phyloP scores from a whole-genome alignment of 371 early-diverging fungal genomes.

The Capniomyces stellatus region DNA sequence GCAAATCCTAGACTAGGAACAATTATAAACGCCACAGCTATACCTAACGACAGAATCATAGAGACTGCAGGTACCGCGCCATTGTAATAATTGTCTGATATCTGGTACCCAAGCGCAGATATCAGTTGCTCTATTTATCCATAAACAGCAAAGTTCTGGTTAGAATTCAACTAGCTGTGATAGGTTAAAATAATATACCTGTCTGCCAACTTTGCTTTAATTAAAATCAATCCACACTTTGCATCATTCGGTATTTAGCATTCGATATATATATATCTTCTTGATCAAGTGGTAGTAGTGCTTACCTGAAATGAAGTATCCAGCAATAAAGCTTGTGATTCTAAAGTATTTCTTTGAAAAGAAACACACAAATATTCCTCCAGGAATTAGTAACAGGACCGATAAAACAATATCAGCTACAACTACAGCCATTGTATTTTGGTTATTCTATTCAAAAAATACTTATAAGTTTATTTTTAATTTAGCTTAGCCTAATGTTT shows the following conservation, averaged over 20 bases:
- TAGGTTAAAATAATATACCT: too few species aligned
- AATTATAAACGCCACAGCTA: neutral
- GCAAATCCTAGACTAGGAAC: neutral
- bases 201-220: too few species aligned
- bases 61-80: neutral
- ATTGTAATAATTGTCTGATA: neutral
- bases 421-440: neutral
- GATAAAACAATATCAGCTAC: slow-evolving; percentile 2
- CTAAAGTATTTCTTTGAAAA: neutral
- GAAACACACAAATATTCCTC: neutral
- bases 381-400: slow-evolving; percentile 1
- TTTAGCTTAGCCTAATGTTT: too few species aligned
- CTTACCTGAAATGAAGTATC: slow-evolving; percentile 2
- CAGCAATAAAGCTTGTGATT: neutral
- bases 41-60: neutral
- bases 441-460: too few species aligned
- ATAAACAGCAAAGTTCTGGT: too few species aligned
- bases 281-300: neutral
- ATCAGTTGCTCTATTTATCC: slow-evolving; percentile 1
- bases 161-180: too few species aligned
- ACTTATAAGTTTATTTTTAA: too few species aligned
- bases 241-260: neutral
- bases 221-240: neutral
- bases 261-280: neutral
- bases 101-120: slow-evolving; percentile 3